Evolutionary conservation across 2,329 filamentous ascomycete species (phyloP).

Genomic region (Epichloe amarillans): DNA sequence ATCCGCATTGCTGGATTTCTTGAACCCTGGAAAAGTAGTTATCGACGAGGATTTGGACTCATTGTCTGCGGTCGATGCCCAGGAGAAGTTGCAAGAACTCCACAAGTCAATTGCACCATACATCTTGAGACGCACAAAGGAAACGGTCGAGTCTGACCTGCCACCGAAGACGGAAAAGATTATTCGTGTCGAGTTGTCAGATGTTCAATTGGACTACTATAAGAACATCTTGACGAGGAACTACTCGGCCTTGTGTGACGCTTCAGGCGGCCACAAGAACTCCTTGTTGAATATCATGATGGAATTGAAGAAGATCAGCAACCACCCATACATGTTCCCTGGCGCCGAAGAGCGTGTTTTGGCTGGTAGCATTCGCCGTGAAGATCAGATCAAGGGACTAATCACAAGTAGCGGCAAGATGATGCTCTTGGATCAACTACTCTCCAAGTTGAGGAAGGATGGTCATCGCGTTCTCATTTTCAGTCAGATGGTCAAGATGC

Average conservation of each 20-base stretch:
- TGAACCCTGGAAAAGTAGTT: slow-evolving; percentile 85
- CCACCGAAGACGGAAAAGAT: slow-evolving; percentile 98
- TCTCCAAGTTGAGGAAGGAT: slow-evolving; percentile 85
- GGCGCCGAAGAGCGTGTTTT: slow-evolving; percentile 85
- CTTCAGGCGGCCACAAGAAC: slow-evolving; percentile 80
- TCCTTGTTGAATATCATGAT: slow-evolving; percentile 98
- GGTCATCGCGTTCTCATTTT: slow-evolving; percentile 95
- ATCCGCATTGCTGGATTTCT: slow-evolving; percentile 83
- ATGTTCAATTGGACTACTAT: slow-evolving; percentile 95
- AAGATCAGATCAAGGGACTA: slow-evolving; percentile 82
- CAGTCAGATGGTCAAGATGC: slow-evolving; percentile 98
- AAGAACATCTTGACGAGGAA: slow-evolving; percentile 97
- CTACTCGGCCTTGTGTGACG: slow-evolving; percentile 86
- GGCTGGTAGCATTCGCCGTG: slow-evolving; percentile 64
- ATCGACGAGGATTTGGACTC: slow-evolving; percentile 85
- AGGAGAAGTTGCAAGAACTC: slow-evolving; percentile 73
- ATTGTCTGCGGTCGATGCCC: slow-evolving; percentile 65
- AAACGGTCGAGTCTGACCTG: slow-evolving; percentile 91
- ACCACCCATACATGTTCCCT: slow-evolving; percentile 96
- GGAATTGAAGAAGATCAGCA: slow-evolving; percentile 98
- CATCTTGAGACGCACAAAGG: slow-evolving; percentile 90
- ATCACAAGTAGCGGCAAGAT: slow-evolving; percentile 98
- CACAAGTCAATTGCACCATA: slow-evolving; percentile 82
- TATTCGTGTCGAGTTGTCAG: slow-evolving; percentile 90
- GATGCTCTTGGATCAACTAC: slow-evolving; percentile 94